Base-by-base conservation (phyloP, 352 stramenopile genomes). In the Pythium biforme region DNA sequence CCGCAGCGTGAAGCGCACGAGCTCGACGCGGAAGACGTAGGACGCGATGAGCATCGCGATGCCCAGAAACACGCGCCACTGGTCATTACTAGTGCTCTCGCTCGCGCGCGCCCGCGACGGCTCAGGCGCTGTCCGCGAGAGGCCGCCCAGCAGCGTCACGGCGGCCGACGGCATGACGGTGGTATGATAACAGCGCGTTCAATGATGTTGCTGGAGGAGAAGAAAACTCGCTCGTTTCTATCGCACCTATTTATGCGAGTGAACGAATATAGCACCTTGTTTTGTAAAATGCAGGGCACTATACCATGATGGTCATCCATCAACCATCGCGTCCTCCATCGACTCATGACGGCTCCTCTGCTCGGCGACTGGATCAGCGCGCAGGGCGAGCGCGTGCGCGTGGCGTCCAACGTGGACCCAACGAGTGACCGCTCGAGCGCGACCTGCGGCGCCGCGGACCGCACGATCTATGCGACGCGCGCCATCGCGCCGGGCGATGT, bases 31-130 rank as follows among this genome's bases (percentile, higher is more conserved):
- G 43, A 95, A 80, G 20, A 95, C 33, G 53, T 88, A 92, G 45
- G 83, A 76, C 19, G 62, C 74, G 1, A 75, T 73, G 8, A 95
- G 77, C 55, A 95, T 64, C n/a, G 75, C 73, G 25, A 95, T 73
- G 3, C 84, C 84, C 17, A 93, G 62, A 57, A 93, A 85, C 31
- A 91, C 75, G 53, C 82, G 77, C 84, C 84, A 93, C 61, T 93
- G 79, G 46, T 90, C 72, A 31, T 72, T 77, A 51, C 75, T 86
- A 0, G 77, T 85, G 1, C 69, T 46, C 10, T 20, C 22, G 37
- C 14, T 43, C 6, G 15, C 9, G 37, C 37, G 37, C 14, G 19
- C 37, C 37, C 37, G 37, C 37, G 37, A n/a, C 9, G 37, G 17
- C 37, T 40, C 49, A 8, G 31, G 12, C 9, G 26, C 14, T 31